Evolutionary conservation across 108 stramenopile genomes (phyloP).

Genomic region (Mediolabrus comicus): DNA sequence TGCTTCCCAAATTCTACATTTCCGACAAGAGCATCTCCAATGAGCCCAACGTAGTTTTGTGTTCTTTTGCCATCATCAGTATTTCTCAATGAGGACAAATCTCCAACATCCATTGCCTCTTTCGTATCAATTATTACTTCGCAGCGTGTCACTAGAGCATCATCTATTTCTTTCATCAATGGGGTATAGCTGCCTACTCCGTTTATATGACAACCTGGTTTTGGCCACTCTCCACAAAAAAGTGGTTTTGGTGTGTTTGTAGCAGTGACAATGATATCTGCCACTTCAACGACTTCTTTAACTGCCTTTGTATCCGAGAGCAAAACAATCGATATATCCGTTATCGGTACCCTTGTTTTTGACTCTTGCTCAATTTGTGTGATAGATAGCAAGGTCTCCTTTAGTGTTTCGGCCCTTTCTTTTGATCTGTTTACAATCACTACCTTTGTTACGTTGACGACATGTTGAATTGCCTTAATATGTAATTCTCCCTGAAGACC

Average conservation of each 20-base stretch:
- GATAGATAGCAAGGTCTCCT: conserved; percentile 17
- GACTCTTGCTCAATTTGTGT: conserved; percentile 5
- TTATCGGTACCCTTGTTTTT: conserved; percentile 1
- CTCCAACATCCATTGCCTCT: conserved; percentile 76
- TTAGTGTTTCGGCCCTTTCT: conserved; percentile 54
- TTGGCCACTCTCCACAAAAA: conserved; percentile 47
- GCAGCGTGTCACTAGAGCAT: conserved; percentile 23
- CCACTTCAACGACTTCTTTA: conserved; percentile 37
- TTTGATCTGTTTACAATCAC: conserved; percentile 71
- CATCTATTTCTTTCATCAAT: conserved; percentile 71
- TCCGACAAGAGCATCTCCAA: conserved; percentile 53
- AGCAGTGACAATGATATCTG: conserved; percentile 63
- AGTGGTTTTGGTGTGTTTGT: conserved; percentile 75
- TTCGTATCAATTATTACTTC: conserved; percentile 68
- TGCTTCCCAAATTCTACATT: conserved; percentile 21
- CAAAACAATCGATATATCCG: conserved; percentile 30
- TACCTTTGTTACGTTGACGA: conserved; percentile 51
- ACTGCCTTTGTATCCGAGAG: conserved; percentile 43
- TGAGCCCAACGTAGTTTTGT: conserved; percentile 48
- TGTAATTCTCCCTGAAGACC: conserved; percentile 80
- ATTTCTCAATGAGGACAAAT: conserved; percentile 53
- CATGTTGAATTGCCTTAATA: conserved; percentile 55
- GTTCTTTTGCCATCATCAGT: conserved; percentile 16
- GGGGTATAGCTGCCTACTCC: conserved; percentile 79
- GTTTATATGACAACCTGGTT: conserved; percentile 64